Conservation (phyloP, 495 filamentous ascomycete species). For the Cryomyces antarcticus region DNA sequence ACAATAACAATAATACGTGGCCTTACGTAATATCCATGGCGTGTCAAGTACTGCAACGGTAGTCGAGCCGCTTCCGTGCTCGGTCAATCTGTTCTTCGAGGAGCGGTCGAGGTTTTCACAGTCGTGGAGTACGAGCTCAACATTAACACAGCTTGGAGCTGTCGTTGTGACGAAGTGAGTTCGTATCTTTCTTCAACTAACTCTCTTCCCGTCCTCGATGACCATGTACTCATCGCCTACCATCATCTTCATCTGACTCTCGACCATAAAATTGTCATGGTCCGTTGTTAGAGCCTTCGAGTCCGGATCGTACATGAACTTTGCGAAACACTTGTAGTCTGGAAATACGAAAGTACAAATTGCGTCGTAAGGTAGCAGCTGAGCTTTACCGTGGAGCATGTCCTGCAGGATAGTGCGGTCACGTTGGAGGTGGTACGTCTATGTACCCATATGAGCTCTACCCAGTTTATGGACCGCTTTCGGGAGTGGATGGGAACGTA, state of each 20-base stretch:
- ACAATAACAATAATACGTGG: too few relatives aligned
- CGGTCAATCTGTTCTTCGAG: too few relatives aligned
- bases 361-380: conserved; percentile 20
- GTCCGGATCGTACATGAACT: conserved; percentile 23
- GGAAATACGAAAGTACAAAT: conserved; percentile 25
- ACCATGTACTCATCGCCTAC: conserved; percentile 24
- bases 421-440: conserved; percentile 21
- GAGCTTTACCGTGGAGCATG: conserved; percentile 20
- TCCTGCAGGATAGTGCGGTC: conserved; percentile 22
- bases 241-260: conserved; percentile 24
- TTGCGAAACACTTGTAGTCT: conserved; percentile 18
- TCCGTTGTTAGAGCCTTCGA: conserved; percentile 17
- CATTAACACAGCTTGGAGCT: too few relatives aligned
- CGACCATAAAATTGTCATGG: conserved; percentile 24
- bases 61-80: too few relatives aligned
- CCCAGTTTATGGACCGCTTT: neutral
- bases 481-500: conserved; percentile 6
- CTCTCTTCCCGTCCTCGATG: conserved; percentile 18
- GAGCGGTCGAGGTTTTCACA: too few relatives aligned
- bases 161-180: too few relatives aligned
- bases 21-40: too few relatives aligned
- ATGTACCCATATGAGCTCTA: neutral
- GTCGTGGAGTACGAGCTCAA: too few relatives aligned
- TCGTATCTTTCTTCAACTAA: conserved; percentile 4
- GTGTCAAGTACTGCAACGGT: too few relatives aligned